A percentile compares a stretch with the other conserved stretches of the same genome.
Evolutionary conservation across 2,329 filamentous ascomycete genomes (phyloP).

Genomic region (Pseudofabraea citricarpa): DNA sequence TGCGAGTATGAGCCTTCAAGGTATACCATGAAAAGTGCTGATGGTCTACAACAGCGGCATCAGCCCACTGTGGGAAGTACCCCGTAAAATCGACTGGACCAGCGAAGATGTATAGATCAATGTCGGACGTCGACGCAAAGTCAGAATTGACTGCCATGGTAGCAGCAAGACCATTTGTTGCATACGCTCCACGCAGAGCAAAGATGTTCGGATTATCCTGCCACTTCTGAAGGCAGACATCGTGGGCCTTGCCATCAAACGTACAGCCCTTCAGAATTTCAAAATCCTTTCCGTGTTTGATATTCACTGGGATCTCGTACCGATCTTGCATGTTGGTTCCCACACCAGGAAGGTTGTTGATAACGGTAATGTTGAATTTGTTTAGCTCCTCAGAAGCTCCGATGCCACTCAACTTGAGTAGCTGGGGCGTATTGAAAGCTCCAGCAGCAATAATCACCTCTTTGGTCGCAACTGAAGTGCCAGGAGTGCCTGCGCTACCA

Average conservation of each 20-base stretch:
- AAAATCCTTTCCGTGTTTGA: conserved; percentile 34
- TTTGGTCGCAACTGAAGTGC: conserved; percentile 29
- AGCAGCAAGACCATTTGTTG: conserved; percentile 46
- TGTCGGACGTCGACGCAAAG: conserved; percentile 34
- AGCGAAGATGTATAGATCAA: conserved; percentile 29
- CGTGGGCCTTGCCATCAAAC: conserved; percentile 28
- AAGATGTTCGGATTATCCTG: conserved; percentile 3
- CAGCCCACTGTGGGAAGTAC: conserved; percentile 37
- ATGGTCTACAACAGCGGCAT: conserved; percentile 29
- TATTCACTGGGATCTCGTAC: conserved; percentile 42
- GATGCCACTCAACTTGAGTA: conserved; percentile 39
- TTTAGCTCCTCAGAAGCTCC: conserved; percentile 32
- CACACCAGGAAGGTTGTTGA: conserved; percentile 54
- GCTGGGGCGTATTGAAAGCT: conserved; percentile 36
- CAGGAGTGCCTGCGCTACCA: conserved; percentile 16
- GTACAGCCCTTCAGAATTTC: conserved; percentile 29
- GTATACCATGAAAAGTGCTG: conserved; percentile 34
- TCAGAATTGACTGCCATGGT: conserved; percentile 15
- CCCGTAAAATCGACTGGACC: conserved; percentile 30
- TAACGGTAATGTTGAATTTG: conserved; percentile 40
- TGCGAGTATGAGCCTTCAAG: conserved; percentile 59
- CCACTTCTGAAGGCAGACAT: conserved; percentile 31
- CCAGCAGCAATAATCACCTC: conserved; percentile 43
- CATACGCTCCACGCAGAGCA: conserved; percentile 21
- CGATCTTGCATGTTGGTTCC: conserved; percentile 55